Evolutionary conservation across 2,329 filamentous ascomycete genomes (phyloP).

Genomic region (Aspergillus ochraceus): DNA sequence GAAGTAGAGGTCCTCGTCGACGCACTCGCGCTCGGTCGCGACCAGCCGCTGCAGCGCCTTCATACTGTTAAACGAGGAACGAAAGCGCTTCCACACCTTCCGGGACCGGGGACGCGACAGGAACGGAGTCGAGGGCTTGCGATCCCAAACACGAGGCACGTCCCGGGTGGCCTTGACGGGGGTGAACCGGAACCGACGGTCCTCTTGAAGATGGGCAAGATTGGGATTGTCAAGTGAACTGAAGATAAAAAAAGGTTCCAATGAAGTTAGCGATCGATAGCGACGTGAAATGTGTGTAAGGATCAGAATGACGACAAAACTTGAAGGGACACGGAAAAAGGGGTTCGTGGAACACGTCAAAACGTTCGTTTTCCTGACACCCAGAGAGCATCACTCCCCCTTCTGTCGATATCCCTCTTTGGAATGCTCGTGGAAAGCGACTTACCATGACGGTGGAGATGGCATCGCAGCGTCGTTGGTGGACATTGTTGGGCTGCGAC

Average conservation of each 20-base stretch:
- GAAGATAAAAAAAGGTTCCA: not conserved
- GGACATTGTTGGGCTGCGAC: constrained; percentile 8
- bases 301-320: not conserved
- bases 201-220: constrained; percentile 19
- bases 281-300: not conserved
- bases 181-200: constrained; percentile 40
- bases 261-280: constrained; percentile 12
- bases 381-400: not conserved
- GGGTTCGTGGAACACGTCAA: not conserved
- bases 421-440: constrained; percentile 4
- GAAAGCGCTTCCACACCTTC: constrained; percentile 49
- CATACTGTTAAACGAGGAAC: constrained; percentile 36
- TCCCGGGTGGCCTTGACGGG: constrained; percentile 37
- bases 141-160: constrained; percentile 45
- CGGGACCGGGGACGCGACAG: constrained; percentile 40
- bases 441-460: constrained; percentile 11
- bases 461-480: constrained; percentile 5
- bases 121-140: constrained; percentile 44
- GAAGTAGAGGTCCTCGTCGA: constrained; percentile 24
- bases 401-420: not conserved
- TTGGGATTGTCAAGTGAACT: constrained; percentile 3
- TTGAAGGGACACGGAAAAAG: not conserved
- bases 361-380: not conserved
- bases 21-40: constrained; percentile 14
- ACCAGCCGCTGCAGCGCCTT: constrained; percentile 28